Evolutionary conservation across 2,329 filamentous ascomycete genomes (phyloP).

Genomic region (Sphaerulina vaccinii): DNA sequence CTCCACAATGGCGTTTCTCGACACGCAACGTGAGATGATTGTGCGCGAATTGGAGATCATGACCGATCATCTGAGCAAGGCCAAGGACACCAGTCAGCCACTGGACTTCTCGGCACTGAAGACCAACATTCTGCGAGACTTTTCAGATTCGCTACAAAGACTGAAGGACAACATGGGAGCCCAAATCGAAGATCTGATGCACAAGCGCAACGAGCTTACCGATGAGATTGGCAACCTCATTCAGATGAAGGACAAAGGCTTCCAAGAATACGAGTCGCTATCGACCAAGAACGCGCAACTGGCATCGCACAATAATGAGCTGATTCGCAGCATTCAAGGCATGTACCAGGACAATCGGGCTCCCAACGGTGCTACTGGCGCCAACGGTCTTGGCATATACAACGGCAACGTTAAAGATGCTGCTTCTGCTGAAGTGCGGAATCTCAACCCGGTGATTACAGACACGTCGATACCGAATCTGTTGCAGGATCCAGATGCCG

Average conservation of each 20-base stretch:
- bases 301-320: constrained; percentile 89
- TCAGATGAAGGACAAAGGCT: constrained; percentile 84
- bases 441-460: constrained; percentile 33
- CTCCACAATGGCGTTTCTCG: constrained; percentile 90
- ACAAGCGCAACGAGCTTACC: constrained; percentile 77
- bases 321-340: constrained; percentile 91
- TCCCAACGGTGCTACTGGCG: constrained; percentile 37
- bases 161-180: constrained; percentile 76
- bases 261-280: constrained; percentile 92
- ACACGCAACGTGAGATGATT: constrained; percentile 93
- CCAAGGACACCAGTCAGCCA: constrained; percentile 77
- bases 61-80: constrained; percentile 81
- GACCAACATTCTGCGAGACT: constrained; percentile 61
- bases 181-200: constrained; percentile 84
- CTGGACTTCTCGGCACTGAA: constrained; percentile 73
- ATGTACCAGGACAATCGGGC: constrained; percentile 75
- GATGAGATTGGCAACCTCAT: constrained; percentile 82
- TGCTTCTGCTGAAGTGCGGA: constrained; percentile 44
- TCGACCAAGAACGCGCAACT: constrained; percentile 93
- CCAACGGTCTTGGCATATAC: constrained; percentile 65
- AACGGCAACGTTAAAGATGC: constrained; percentile 27
- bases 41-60: constrained; percentile 87
- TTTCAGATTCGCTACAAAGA: constrained; percentile 60
- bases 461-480: constrained; percentile 44
- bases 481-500: constrained; percentile 61